Evolutionary conservation across 768 basidiomycete species (phyloP).

Genomic region (Tylopilus balloui): DNA sequence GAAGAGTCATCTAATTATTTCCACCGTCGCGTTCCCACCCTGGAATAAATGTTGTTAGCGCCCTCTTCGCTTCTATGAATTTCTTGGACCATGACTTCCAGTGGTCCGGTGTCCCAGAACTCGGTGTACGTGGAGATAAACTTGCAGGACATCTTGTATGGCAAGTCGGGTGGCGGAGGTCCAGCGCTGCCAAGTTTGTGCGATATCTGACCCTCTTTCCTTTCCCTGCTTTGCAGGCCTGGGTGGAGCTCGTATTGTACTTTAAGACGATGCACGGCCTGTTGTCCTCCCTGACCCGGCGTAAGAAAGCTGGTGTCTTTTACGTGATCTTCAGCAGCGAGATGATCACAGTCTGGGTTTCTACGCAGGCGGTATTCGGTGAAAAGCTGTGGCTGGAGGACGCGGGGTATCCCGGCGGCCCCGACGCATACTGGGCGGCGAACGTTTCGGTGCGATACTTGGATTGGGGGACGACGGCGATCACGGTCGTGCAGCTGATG

Average conservation of each 20-base stretch:
- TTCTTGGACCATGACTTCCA: constrained; percentile 15
- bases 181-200: too few species aligned
- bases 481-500: constrained; percentile 32
- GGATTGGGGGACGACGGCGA: constrained; percentile 29
- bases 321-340: constrained; percentile 24
- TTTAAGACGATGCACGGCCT: constrained; percentile 21
- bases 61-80: neutral
- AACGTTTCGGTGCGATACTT: constrained; percentile 28
- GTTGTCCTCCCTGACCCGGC: constrained; percentile 1
- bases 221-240: constrained; percentile 9
- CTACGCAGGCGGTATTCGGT: constrained; percentile 28
- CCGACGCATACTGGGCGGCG: constrained; percentile 29
- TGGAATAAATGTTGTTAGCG: neutral
- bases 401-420: constrained; percentile 32
- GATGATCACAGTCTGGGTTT: constrained; percentile 32
- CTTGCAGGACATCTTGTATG: constrained; percentile 24
- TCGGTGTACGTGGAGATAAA: constrained; percentile 25
- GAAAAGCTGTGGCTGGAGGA: constrained; percentile 37
- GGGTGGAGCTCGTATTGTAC: constrained; percentile 24
- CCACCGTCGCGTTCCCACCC: neutral
- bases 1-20: too few species aligned
- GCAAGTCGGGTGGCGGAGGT: constrained; percentile 10
- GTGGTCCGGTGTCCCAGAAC: constrained; percentile 17
- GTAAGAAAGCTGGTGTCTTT: constrained; percentile 14
- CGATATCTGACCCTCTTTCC: neutral